phyloP scores from a whole-genome alignment of 352 stramenopile genomes.

The Elongisporangium senticosum region DNA sequence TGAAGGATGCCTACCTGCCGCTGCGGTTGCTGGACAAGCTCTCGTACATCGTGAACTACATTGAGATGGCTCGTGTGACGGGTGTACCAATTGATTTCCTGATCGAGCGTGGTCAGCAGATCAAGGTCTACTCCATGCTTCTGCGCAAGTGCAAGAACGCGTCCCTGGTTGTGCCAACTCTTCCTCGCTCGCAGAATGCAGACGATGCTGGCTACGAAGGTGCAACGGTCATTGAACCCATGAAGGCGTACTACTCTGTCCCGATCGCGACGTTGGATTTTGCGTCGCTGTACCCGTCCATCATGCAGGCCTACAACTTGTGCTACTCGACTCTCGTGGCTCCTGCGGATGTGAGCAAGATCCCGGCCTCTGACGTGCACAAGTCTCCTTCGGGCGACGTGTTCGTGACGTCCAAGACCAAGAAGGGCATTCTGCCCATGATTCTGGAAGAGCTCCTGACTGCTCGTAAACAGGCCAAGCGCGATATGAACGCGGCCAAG shows the following conservation, averaged over 20 bases:
- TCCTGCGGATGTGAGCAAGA: slow-evolving; percentile 49
- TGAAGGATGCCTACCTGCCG: slow-evolving; percentile 98
- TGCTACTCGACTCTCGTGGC: slow-evolving; percentile 99
- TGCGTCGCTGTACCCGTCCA: slow-evolving; percentile 99
- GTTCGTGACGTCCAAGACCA: slow-evolving; percentile 93
- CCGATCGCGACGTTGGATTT: slow-evolving; percentile 99
- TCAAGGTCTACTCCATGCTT: slow-evolving; percentile 99
- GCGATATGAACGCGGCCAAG: slow-evolving; percentile 98
- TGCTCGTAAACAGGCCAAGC: slow-evolving; percentile 97
- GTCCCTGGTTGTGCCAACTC: slow-evolving; percentile 94
- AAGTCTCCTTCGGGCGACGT: slow-evolving; percentile 94
- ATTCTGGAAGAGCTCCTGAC: slow-evolving; percentile 98
- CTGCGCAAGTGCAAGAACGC: slow-evolving; percentile 94
- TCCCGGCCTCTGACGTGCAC: slow-evolving; percentile 76
- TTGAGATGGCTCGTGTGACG: slow-evolving; percentile 99
- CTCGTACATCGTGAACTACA: slow-evolving; percentile 98
- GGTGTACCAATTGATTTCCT: slow-evolving; percentile 98
- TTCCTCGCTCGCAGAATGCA: slow-evolving; percentile 84
- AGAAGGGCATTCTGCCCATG: slow-evolving; percentile 98
- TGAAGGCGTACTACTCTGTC: slow-evolving; percentile 98
- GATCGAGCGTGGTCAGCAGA: slow-evolving; percentile 97
- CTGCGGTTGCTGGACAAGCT: slow-evolving; percentile 98
- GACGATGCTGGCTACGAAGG: slow-evolving; percentile 94
- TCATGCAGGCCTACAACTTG: slow-evolving; percentile 99
- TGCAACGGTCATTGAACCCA: slow-evolving; percentile 98